Percentiles rank a stretch among this genome's conserved stretches.
These are phyloP conservation scores for Linnemannia zychae DNA, from an alignment of 192 early-diverging fungal genomes.

Conservation along the genomic window DNA sequence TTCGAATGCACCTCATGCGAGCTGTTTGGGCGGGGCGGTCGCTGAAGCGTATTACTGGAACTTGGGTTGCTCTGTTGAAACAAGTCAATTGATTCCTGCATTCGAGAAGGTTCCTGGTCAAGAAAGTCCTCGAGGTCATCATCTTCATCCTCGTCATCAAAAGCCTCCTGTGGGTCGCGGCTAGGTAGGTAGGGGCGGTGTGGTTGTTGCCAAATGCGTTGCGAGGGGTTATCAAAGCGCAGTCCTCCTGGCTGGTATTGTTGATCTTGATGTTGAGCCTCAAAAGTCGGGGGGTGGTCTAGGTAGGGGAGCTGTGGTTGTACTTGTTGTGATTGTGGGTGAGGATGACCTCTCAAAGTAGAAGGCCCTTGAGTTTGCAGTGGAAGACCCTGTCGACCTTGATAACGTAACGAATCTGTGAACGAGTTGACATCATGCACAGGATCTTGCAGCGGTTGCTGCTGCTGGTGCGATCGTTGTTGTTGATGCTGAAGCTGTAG, in stretches of 20 bases:
- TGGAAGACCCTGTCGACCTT: neutral
- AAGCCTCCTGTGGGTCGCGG: neutral
- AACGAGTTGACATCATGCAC: neutral
- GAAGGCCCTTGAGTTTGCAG: neutral
- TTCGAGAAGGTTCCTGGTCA: neutral
- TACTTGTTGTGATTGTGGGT: neutral
- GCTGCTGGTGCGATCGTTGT: neutral
- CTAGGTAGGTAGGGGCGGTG: neutral
- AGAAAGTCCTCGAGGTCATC: conserved; percentile 5
- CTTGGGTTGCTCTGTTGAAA: neutral
- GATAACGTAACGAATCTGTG: neutral
- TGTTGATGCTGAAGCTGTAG: neutral
- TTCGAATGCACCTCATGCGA: conserved; percentile 34
- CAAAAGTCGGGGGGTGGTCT: neutral
- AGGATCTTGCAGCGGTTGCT: neutral
- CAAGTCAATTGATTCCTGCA: neutral
- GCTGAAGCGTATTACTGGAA: neutral
- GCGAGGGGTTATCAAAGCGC: neutral
- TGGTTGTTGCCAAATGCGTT: neutral
- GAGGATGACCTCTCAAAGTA: neutral
- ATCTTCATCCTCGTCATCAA: conserved; percentile 16
- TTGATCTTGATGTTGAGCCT: neutral
- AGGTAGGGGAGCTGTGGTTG: neutral
- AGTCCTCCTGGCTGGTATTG: neutral
- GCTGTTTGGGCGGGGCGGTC: conserved; percentile 21